Evolutionary conservation across 352 stramenopile genomes (phyloP).

Genomic region (Hyphochytrium catenoides): DNA sequence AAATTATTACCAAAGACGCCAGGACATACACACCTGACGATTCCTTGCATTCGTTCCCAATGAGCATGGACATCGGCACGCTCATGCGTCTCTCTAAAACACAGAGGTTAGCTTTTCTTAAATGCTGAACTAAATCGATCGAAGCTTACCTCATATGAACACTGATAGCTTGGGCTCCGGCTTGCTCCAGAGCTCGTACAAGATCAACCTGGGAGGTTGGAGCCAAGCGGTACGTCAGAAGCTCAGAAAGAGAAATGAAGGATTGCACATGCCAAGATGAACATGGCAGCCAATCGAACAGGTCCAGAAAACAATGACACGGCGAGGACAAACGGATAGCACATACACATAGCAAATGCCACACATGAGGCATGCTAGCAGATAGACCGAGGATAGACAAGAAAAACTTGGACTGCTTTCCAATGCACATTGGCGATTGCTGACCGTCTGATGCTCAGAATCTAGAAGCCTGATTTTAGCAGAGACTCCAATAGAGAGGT

Average conservation of each 20-base stretch:
- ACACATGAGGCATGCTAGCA: neutral
- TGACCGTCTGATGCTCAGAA: slow-evolving; percentile 30
- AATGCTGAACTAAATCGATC: neutral
- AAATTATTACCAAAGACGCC: too few species aligned
- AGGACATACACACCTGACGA: too few species aligned
- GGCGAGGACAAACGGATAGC: too few species aligned
- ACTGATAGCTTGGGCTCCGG: slow-evolving; percentile 32
- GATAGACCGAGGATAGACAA: neutral
- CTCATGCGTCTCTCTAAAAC: slow-evolving; percentile 20
- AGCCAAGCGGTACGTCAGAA: too few species aligned
- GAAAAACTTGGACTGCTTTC: neutral
- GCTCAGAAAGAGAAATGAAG: too few species aligned
- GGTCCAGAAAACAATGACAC: too few species aligned
- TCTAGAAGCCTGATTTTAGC: slow-evolving; percentile 61
- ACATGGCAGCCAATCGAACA: too few species aligned
- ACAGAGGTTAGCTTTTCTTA: neutral
- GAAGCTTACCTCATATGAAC: slow-evolving; percentile 21
- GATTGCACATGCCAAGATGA: too few species aligned
- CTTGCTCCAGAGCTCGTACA: slow-evolving; percentile 27
- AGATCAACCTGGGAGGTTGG: slow-evolving; percentile 53
- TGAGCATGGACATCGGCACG: slow-evolving; percentile 32
- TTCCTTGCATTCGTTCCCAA: slow-evolving; percentile 37
- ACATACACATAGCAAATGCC: too few species aligned
- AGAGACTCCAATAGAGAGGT: slow-evolving; percentile 54
- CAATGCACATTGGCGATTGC: neutral